phyloP scores from a whole-genome alignment of 2,329 filamentous ascomycete species.

The Penicillium sp. region DNA sequence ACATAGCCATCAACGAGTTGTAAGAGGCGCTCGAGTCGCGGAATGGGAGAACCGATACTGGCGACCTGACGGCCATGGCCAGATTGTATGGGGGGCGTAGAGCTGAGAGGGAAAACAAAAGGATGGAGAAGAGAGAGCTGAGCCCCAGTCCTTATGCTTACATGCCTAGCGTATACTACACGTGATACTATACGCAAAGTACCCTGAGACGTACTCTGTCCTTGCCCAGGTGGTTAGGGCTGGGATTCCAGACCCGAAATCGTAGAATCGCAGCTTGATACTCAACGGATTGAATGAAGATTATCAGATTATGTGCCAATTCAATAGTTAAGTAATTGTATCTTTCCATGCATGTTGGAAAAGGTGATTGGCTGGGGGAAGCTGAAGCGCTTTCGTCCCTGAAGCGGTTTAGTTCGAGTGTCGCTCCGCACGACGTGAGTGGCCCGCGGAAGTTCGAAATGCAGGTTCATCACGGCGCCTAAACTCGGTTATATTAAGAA shows the following conservation, averaged over 20 bases:
- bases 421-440: constrained; percentile 5
- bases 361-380: background rate
- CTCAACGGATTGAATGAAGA: background rate
- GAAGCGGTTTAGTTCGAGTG: constrained; percentile 1
- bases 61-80: constrained; percentile 33
- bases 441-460: background rate
- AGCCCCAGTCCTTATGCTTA: constrained; percentile 7
- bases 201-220: background rate
- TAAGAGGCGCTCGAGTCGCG: constrained; percentile 10
- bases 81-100: constrained; percentile 2
- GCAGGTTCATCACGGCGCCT: constrained; percentile 14
- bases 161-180: constrained; percentile 9
- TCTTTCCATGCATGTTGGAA: background rate
- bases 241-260: background rate
- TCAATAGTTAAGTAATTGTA: constrained; percentile 3
- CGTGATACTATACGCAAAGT: constrained; percentile 4
- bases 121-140: constrained; percentile 4
- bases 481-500: constrained; percentile 3
- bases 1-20: constrained; percentile 23
- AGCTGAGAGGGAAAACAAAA: constrained; percentile 4
- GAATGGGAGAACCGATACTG: constrained; percentile 27
- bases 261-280: background rate
- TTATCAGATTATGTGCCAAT: background rate
- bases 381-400: constrained; percentile 10
- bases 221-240: background rate